Base-by-base conservation (phyloP, 1,139 yeast genomes). In the Suhomyces panamericanus region DNA sequence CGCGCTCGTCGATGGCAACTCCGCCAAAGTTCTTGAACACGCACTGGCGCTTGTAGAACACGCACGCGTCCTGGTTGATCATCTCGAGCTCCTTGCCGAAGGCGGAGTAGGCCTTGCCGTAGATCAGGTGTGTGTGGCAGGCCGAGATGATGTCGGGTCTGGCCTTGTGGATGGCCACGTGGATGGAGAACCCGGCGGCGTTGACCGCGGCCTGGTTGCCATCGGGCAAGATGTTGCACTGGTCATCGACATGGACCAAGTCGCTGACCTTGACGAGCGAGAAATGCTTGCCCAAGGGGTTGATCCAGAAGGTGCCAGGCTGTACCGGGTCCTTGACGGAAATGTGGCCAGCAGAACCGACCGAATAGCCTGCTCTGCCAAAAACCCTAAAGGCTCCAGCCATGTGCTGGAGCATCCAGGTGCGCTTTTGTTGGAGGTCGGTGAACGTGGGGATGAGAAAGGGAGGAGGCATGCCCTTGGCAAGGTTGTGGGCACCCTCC, bases 121-220 rank as follows among this genome's bases (percentile, higher is more conserved):
- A 77, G 29, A 76, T 68, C 3, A 91, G 83, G 56, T 87, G 95
- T 8, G 90, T 77, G 62, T 87, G 95, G 59, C 93, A 85, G 2
- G 95, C 95, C 17, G 95, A 93, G 55, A 81, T 71, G 15, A 87
- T 84, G 54, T 87, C 91, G 2, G 91, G 93, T 49, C 95, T 75
- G 7, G 88, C 86, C 58, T 75, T 76, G 67, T 87, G 95, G 31
- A 87, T 62, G 14, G 87, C 90, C 1, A 87, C 80, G 58, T 87
- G 95, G 63, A 87, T 87, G 49, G 82, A 80, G 68, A 86, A 87
- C 0, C 95, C 95, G 2, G 95, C 95, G 26, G 86, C 81, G 58
- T 87, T 87, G 48, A 87, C 79, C 1, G 91, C 83, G 16, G 68
- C 72, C 53, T 77, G 78, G 52, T 82, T 77, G 1, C 90, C 90